Evolutionary conservation across 768 basidiomycete genomes (phyloP).

Genomic region (Trametes maxima): DNA sequence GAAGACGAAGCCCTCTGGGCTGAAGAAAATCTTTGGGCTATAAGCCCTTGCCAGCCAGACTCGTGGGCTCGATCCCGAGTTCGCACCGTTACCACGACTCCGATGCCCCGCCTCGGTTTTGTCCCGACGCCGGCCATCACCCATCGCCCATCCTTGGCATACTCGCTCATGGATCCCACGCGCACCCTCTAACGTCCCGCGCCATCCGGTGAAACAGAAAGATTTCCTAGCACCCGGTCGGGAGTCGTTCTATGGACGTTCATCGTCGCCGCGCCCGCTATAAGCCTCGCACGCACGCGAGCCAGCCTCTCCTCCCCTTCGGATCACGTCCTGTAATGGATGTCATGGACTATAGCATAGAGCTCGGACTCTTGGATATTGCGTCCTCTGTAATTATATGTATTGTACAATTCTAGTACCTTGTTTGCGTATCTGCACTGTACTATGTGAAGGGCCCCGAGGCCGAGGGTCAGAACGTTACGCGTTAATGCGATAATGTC

Average conservation of each 20-base stretch:
- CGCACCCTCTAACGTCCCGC: neutral
- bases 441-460: too few species aligned
- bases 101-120: neutral
- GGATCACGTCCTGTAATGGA: neutral
- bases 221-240: too few species aligned
- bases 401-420: neutral
- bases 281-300: conserved; percentile 3
- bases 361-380: neutral
- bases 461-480: too few species aligned
- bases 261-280: neutral
- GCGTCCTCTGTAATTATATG: neutral
- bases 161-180: neutral
- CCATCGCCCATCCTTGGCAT: conserved; percentile 15
- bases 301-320: neutral
- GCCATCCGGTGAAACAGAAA: too few species aligned
- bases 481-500: too few species aligned
- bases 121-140: conserved; percentile 35
- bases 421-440: too few species aligned
- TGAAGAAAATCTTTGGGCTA: conserved; percentile 28
- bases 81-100: neutral
- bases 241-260: neutral
- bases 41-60: neutral
- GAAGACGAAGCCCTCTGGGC: conserved; percentile 21
- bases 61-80: neutral
- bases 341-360: neutral